Base-by-base conservation (phyloP, 2,329 filamentous ascomycete species). In the Lasiodiplodia sp. region DNA sequence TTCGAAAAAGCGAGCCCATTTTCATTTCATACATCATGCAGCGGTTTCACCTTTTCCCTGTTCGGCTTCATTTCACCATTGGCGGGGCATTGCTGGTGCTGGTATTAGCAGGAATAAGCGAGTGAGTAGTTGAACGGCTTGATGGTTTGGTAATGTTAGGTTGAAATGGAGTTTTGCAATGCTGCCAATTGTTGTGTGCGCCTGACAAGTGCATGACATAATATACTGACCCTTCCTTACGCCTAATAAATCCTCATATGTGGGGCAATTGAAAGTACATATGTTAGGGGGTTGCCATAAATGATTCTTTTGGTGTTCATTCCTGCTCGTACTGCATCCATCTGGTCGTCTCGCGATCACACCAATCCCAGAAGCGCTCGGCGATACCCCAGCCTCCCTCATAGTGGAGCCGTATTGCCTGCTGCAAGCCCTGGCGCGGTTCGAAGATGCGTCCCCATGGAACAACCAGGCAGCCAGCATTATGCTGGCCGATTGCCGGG, bases 361-460 rank as follows among this genome's bases (percentile, higher is more conserved):
- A 76, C 81, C 80, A 83, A 7, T 80, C 75, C 81, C 80, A 83
- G 66, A 83, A 81, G 49, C 77, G 75, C 52, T 76, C 71, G 2
- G 76, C 79, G 34, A 79, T 72, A 0, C 79, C 81, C 5, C 75
- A 79, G 1, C 82, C 80, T 21, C 80, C 80, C 57, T 82, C 78
- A 21, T 74, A 74, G 57, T 76, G 70, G 4, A 73, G 68, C 69
- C 76, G 79, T 1, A 75, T 75, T 14, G 72, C 77, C n/a, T 74
- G 68, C 14, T 73, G 71, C 14, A 83, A 31, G 69, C 82, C 81
- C 44, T 71, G 69, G 14, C 78, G 73, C 21, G 80, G 76, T 37
- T 51, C 55, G 72, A 37, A 78, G 75, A 70, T 69, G 23, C 79
- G 72, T n/a, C 84, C 84, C 84, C 84, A 86, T 2, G 84, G 84